Evolutionary conservation across 352 stramenopile species (phyloP), one percentile per base, ranked within the genome.

Genomic region (Pythium vanterpoolii): DNA sequence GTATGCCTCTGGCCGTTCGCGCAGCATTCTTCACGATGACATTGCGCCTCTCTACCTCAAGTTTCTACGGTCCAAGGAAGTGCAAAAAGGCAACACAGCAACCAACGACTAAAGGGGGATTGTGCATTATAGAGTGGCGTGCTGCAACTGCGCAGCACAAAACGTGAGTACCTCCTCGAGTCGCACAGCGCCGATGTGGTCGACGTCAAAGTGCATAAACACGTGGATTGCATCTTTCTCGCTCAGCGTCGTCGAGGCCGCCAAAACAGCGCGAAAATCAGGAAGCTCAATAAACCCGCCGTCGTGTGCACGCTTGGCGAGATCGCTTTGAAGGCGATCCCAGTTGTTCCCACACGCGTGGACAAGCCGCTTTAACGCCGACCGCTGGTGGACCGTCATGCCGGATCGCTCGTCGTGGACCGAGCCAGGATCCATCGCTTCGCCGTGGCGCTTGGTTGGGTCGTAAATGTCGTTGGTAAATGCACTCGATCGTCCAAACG

Each of bases 401-500:
- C 80, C 83, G 28, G 76, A 44, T 10, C 71, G 68, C 48, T 90
- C 78, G 27, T 92, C 75, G 16, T 79, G 55, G 19, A 52, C 34
- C 4, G 62, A 72, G 0, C 73, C 79, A 24, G 79, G 83, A 52
- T 92, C 83, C 3, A 67, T 92, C 23, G 83, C 79, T 52, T 92
- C 83, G 3, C 73, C 83, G 44, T 89, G 78, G 11, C 69, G 78
- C 53, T 88, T 92, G 42, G 72, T 72, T 13, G 76, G 47, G 30
- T 92, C 83, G 0, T 54, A 64, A 44, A 90, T 79, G 40, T 92
- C 79, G 55, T 88, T 92, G 4, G 83, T 85, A 65, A 92, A 92
- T 2, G 78, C 70, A 34, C 79, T 89, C 1, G 76, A 89, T 6
- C 83, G 69, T 0, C 66, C 78, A 52, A 92, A 90, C 1, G 77